Evolutionary conservation across 2,329 filamentous ascomycete genomes (phyloP).

Genomic region (Mycosphaerella sp.): DNA sequence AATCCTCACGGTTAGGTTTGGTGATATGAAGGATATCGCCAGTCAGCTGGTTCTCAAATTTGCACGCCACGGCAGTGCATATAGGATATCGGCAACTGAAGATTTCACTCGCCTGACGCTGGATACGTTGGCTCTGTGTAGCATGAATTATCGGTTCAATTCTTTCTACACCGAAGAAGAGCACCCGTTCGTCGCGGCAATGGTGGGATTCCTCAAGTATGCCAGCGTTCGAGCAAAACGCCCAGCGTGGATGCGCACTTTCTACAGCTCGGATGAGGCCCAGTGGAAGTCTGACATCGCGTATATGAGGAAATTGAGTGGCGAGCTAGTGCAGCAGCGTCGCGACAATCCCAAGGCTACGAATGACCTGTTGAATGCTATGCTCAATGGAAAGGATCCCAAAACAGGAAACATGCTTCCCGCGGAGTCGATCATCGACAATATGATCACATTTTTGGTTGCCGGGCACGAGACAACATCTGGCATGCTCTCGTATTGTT

Average conservation of each 20-base stretch:
- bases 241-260: constrained; percentile 40
- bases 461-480: constrained; percentile 64
- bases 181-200: constrained; percentile 64
- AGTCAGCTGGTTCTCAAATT: constrained; percentile 33
- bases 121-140: constrained; percentile 60
- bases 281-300: constrained; percentile 52
- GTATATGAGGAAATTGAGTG: constrained; percentile 49
- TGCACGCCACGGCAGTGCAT: constrained; percentile 45
- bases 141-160: constrained; percentile 60
- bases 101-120: constrained; percentile 68
- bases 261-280: constrained; percentile 40
- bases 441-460: constrained; percentile 63
- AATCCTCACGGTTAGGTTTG: constrained; percentile 36
- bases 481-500: constrained; percentile 58
- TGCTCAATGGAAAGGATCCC: constrained; percentile 62
- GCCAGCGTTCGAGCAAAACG: constrained; percentile 32
- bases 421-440: constrained; percentile 58
- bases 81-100: constrained; percentile 54
- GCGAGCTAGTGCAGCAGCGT: constrained; percentile 55
- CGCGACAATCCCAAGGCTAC: constrained; percentile 50
- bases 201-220: constrained; percentile 55
- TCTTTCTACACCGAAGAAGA: constrained; percentile 57
- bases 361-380: constrained; percentile 63
- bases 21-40: constrained; percentile 36
- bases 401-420: constrained; percentile 60